Evolutionary conservation across 345 rosid species (phyloP).

Genomic region (Psidium friedrichsthalianum): DNA sequence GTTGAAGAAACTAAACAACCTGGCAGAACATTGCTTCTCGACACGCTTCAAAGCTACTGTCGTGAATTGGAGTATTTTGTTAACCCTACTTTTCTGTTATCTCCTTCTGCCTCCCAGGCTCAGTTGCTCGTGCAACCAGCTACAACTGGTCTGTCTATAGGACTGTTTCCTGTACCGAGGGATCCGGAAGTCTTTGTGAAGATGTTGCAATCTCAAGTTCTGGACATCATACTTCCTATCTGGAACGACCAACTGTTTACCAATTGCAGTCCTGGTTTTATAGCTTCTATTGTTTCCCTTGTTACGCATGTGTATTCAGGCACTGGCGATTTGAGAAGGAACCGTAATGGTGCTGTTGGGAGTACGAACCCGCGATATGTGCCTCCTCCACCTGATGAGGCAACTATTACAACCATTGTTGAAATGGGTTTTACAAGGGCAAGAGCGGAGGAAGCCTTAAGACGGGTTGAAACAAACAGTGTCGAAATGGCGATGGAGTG

Average conservation of each 20-base stretch:
- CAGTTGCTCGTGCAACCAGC: slow-evolving; percentile 89
- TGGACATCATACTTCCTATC: slow-evolving; percentile 75
- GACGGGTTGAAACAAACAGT: slow-evolving; percentile 90
- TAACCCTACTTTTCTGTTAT: slow-evolving; percentile 57
- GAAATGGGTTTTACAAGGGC: slow-evolving; percentile 98
- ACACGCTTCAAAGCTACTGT: slow-evolving; percentile 76
- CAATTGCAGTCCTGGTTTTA: slow-evolving; percentile 60
- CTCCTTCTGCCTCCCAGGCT: slow-evolving; percentile 66
- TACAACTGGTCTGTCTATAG: slow-evolving; percentile 80
- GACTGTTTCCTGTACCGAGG: slow-evolving; percentile 83
- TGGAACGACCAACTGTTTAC: slow-evolving; percentile 87
- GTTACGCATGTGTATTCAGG: slow-evolving; percentile 79
- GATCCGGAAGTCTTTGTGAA: slow-evolving; percentile 84
- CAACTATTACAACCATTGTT: slow-evolving; percentile 72
- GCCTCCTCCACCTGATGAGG: slow-evolving; percentile 90
- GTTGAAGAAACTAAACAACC: slow-evolving; percentile 56
- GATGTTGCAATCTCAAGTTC: slow-evolving; percentile 83
- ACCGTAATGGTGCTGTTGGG: slow-evolving; percentile 49
- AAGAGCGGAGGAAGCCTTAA: slow-evolving; percentile 90
- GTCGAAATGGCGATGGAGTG: slow-evolving; percentile 99
- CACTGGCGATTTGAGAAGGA: slow-evolving; percentile 77
- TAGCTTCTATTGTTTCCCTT: slow-evolving; percentile 64
- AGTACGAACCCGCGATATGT: slow-evolving; percentile 58
- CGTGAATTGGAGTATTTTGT: slow-evolving; percentile 80
- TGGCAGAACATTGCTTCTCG: slow-evolving; percentile 64